Evolutionary conservation across 2,329 filamentous ascomycete genomes (phyloP), one percentile per base, ranked within the genome.

Genomic region (Xylariales sp.): DNA sequence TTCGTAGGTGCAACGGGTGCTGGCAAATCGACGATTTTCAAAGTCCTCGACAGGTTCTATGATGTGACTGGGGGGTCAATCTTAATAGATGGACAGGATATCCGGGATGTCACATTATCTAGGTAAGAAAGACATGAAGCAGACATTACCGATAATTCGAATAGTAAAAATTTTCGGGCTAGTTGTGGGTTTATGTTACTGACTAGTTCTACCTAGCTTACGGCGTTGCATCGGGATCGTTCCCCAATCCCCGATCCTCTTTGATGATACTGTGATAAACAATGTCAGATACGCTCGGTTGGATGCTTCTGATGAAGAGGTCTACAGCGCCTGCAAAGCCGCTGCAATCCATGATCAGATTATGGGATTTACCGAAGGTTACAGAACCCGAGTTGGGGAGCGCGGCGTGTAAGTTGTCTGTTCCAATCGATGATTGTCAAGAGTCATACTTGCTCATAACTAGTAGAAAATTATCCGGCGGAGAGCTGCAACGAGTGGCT

Each of bases 401-500:
- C 81, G 84, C 3, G 85, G 85, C 8, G 77, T 86, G 64, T 84
- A 81, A 74, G 77, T 74, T 61, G 6, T 18, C 14, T 34, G 7
- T 23, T 10, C 41, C 16, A n/a, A 8, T 48, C 1, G 5, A 50
- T 32, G n/a, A 10, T 45, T 48, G n/a, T 8, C 30, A 34, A 36
- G 3, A 9, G 7, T 45, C 30, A 36, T 46, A 1, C 4, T 48
- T 65, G 14, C 68, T 76, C 36, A 76, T 59, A 30, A 39, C 2
- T 34, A n/a, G 7, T 66, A 84, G 83, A 60, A 89, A 89, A 80
- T 79, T 91, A 1, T 91, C 89, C 3, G 89, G 89, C 1, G 89
- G 89, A 30, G 89, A 91, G 75, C 79, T 90, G 5, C 89, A 91
- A 73, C 86, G 89, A 54, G 84, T 91, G 34, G 89, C 89, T 5